Evolutionary conservation across 2,329 filamentous ascomycete genomes (phyloP), one percentile per base, ranked within the genome.

Genomic region (Harringtonia aguacate): DNA sequence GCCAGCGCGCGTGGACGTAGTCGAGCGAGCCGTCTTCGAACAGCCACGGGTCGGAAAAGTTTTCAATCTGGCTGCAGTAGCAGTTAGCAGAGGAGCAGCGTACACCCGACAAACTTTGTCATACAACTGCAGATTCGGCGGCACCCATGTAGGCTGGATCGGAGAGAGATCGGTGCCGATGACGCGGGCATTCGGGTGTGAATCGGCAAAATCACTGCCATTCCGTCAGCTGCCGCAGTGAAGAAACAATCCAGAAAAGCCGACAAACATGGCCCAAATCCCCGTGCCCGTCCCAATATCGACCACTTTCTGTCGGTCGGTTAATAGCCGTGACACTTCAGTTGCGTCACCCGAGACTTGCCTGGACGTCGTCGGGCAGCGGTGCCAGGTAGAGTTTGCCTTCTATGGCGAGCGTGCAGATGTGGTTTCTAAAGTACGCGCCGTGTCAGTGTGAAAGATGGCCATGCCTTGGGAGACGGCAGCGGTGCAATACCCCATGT

Each of bases 111-210:
- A n/a, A n/a, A n/a, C 24, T 27, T 7, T 10, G 24, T 10, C 24
- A 27, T 27, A 41, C 28, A 77, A 77, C 18, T 62, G 61, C 24
- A 56, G 18, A 36, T 81, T 82, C 29, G 68, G 65, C 7, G 77
- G 75, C 1, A 79, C 66, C 61, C 71, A 73, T n/a, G 58, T 61
- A 1, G 73, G 72, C 49, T 77, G 74, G 12, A 75, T 74, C 1
- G 73, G 72, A 8, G 71, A 74, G 14, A 78, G 61, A 53, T 78
- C 73, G 15, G 71, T 73, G 20, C 74, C 73, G 39, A 67, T 67
- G 12, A 58, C 75, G 61, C 55, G 62, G 49, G 55, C 64, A 48
- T 61, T 53, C 27, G 70, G 69, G 31, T 67, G 66, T 4, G 62
- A 49, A 41, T 71, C 56, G 50, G 63, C 57, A 44, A 64, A 59